phyloP scores from a whole-genome alignment of 2,329 filamentous ascomycete genomes.

The Onygenales sp. region DNA sequence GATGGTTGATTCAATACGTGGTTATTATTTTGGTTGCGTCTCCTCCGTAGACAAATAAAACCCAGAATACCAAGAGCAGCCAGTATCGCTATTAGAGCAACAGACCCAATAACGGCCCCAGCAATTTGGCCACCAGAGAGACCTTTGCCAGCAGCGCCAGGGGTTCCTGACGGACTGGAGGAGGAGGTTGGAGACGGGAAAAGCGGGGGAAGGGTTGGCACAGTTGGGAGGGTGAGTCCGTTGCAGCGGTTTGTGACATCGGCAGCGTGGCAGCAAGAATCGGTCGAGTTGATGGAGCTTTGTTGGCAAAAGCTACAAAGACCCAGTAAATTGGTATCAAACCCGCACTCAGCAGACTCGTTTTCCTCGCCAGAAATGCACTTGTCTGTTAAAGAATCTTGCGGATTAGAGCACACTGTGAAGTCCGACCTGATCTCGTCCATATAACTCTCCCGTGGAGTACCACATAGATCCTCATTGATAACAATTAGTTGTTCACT shows the following conservation, averaged over 20 bases:
- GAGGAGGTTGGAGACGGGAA: slow-evolving; percentile 56
- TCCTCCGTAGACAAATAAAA: slow-evolving; percentile 51
- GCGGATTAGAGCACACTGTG: slow-evolving; percentile 74
- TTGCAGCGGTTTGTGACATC: slow-evolving; percentile 64
- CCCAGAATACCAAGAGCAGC: slow-evolving; percentile 50
- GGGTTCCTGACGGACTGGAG: slow-evolving; percentile 42
- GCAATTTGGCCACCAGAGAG: slow-evolving; percentile 56
- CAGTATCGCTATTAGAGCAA: slow-evolving; percentile 63
- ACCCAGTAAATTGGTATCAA: slow-evolving; percentile 58
- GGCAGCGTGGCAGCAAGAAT: slow-evolving; percentile 85
- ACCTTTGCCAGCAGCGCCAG: slow-evolving; percentile 18
- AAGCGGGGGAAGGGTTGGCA: slow-evolving; percentile 50
- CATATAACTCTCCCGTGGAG: slow-evolving; percentile 54
- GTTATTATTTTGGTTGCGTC: slow-evolving; percentile 52
- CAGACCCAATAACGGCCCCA: slow-evolving; percentile 74
- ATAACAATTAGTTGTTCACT: slow-evolving; percentile 80
- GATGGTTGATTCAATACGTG: slow-evolving; percentile 87
- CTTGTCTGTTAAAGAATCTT: slow-evolving; percentile 61
- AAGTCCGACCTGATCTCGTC: slow-evolving; percentile 85
- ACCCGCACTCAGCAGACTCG: slow-evolving; percentile 82
- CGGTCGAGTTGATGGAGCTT: slow-evolving; percentile 81
- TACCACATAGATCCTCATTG: slow-evolving; percentile 63
- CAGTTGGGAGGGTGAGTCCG: slow-evolving; percentile 64
- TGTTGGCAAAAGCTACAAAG: slow-evolving; percentile 79
- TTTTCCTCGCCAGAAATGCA: slow-evolving; percentile 73